Percentiles rank a stretch among this genome's conserved stretches.
Conservation (phyloP, 176 grass and related monocot species). For the Otatea glauca region DNA sequence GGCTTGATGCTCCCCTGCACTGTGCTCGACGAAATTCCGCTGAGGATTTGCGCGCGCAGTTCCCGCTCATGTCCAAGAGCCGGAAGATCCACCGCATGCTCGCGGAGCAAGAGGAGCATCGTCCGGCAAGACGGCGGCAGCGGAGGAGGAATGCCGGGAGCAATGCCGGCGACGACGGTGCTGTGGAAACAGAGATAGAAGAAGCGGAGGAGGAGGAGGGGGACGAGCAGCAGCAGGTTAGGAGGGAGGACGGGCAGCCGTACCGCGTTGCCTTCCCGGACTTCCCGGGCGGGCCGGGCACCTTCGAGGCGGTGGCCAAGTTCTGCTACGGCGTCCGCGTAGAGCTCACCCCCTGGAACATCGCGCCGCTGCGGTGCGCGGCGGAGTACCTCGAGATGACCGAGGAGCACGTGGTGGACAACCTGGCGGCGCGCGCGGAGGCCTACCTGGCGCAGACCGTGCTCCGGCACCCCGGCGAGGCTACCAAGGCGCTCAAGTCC, state of each 20-base stretch:
- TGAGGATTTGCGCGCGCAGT: conserved; percentile 58
- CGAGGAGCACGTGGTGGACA: conserved; percentile 78
- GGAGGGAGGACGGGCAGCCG: conserved; percentile 30
- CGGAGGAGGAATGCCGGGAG: not conserved
- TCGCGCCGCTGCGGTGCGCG: conserved; percentile 73
- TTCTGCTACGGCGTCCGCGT: conserved; percentile 95
- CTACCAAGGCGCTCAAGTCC: conserved; percentile 78
- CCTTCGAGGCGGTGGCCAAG: conserved; percentile 78
- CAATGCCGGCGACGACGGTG: conserved; percentile 19
- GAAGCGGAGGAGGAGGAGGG: conserved; percentile 47
- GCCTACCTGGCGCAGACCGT: conserved; percentile 57
- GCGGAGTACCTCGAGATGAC: conserved; percentile 91
- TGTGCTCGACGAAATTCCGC: conserved; percentile 67
- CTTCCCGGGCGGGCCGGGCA: conserved; percentile 76
- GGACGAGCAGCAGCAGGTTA: conserved; percentile 14
- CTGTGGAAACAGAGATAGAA: conserved; percentile 52
- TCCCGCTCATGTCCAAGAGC: conserved; percentile 92
- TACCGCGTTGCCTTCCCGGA: conserved; percentile 60
- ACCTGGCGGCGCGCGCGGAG: conserved; percentile 67
- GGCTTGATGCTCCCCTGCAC: not conserved
- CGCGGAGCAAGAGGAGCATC: conserved; percentile 60
- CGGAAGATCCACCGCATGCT: conserved; percentile 75
- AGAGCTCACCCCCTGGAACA: conserved; percentile 81
- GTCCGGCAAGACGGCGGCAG: not conserved
- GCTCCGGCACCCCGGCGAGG: conserved; percentile 62